Percentiles rank a stretch among this genome's conserved stretches.
These are phyloP conservation scores for Porcisia hertigi DNA, from an alignment of 208 protist genomes.

Conservation along the genomic window DNA sequence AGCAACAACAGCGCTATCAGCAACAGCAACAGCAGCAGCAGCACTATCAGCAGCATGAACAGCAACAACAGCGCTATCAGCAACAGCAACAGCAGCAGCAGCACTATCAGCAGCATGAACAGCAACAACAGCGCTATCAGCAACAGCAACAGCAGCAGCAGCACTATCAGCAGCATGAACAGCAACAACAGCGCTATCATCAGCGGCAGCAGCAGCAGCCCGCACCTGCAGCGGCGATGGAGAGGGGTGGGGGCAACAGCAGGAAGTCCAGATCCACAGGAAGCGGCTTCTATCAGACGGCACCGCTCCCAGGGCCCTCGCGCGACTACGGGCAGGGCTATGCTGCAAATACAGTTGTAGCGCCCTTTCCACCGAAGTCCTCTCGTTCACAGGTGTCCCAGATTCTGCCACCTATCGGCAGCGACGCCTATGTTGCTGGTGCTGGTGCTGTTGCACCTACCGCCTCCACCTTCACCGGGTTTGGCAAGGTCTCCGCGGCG, in stretches of 20 bases:
- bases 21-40: not conserved
- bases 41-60: not conserved
- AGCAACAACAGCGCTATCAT: too few relatives aligned
- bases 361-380: not conserved
- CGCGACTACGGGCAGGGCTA: not conserved
- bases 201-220: not conserved
- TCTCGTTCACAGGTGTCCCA: constrained; percentile 4
- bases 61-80: not conserved
- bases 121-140: too few relatives aligned
- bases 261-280: not conserved
- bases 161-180: not conserved
- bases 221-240: not conserved
- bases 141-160: not conserved
- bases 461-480: not conserved
- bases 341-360: not conserved
- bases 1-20: not conserved
- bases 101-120: not conserved
- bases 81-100: not conserved
- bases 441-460: not conserved
- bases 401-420: constrained; percentile 3
- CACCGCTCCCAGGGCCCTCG: not conserved
- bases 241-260: not conserved
- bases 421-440: not conserved
- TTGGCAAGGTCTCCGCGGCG: not conserved
- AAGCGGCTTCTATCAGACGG: not conserved